phyloP scores from a whole-genome alignment of 768 basidiomycete genomes.

The Xerocomellus intermedius region DNA sequence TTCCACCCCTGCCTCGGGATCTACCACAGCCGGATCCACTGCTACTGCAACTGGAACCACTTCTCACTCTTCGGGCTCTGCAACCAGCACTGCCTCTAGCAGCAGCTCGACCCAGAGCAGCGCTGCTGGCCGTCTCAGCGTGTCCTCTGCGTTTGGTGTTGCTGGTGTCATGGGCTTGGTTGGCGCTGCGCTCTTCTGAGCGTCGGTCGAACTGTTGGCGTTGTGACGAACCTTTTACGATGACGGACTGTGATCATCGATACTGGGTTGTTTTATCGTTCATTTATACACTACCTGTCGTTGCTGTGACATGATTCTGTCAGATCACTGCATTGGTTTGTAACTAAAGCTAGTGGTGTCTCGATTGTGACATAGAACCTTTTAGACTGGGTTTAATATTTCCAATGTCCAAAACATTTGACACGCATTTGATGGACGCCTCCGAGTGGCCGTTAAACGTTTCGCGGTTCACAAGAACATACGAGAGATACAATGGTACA shows the following conservation, averaged over 20 bases:
- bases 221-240: slow-evolving; percentile 9
- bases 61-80: background rate
- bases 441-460: no score
- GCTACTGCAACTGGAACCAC: background rate
- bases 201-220: background rate
- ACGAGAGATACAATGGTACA: no score
- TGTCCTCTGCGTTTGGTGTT: slow-evolving; percentile 40
- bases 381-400: no score
- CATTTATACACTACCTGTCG: slow-evolving; percentile 15
- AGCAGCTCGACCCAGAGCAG: slow-evolving; percentile 27
- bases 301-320: slow-evolving; percentile 14
- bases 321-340: slow-evolving; percentile 17
- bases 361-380: slow-evolving; percentile 8
- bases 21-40: background rate
- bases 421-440: no score
- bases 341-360: slow-evolving; percentile 7
- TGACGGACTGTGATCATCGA: slow-evolving; percentile 16
- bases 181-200: slow-evolving; percentile 49
- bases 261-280: slow-evolving; percentile 13
- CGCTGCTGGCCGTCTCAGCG: slow-evolving; percentile 32
- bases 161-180: slow-evolving; percentile 51
- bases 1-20: slow-evolving; percentile 6
- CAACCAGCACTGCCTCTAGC: slow-evolving; percentile 22
- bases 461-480: no score
- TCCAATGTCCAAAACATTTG: no score